Base-by-base conservation (phyloP, 495 filamentous ascomycete species). In the Trichoderma parareesei region DNA sequence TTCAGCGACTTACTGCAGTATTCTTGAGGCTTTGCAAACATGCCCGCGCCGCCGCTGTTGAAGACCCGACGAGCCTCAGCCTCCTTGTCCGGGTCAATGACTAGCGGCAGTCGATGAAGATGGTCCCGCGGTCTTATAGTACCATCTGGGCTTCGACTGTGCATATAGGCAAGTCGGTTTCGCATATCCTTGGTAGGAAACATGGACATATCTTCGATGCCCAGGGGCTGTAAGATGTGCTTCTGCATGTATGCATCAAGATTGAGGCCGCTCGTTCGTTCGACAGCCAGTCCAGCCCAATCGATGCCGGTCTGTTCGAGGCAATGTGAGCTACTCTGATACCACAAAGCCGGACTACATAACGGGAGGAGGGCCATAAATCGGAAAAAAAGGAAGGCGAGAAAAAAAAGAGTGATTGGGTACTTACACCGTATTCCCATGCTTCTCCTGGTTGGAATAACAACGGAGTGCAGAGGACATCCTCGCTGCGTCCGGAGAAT, bases 351-450 rank as follows among this genome's bases (percentile, higher is more conserved):
- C 16, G 18, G 9, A 18, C 16, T 49, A 9, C 18, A 49, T 18
- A 64, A 48, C 41, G 27, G 27, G 27, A 27, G 27, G 27, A 27
- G 27, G 27, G 27, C 27, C 27, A 27, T 27, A 27, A 27, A 27
- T 27, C 27, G 27, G 27, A 27, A 27, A 2, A 27, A 2, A 27
- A 27, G 27, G 27, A 27, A 27, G 27, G 27, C 27, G 63, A 67
- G 64, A 67, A 61, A 64, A 60, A 55, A 65, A 66, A 37, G 65
- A 44, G 43, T 5, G 14, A 38, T 11, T 38, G 59, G 16, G 64
- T 46, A 66, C 79, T 70, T 73, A 84, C 81, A 0, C 85, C 85
- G 67, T 89, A 88, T 65, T 81, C 74, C 79, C 81, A 88, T 11
- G 71, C 71, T 38, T 74, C 73, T 0, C 85, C 85, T n/a, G 84